Conservation (phyloP, 352 stramenopile species). For the Blastocystis sp. region DNA sequence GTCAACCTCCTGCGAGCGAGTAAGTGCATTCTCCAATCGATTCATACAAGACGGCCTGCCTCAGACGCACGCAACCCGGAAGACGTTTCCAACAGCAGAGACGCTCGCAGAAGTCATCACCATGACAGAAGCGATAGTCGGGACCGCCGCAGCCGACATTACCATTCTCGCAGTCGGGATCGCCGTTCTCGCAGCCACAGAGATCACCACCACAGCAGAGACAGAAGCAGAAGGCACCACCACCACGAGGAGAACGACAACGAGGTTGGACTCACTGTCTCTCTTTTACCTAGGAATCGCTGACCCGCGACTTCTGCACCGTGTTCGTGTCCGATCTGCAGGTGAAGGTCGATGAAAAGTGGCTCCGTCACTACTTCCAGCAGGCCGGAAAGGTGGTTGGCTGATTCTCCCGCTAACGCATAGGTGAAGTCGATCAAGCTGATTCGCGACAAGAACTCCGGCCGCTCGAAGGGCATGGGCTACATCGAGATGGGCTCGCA, state of each 20-base stretch:
- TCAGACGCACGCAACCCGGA: not conserved
- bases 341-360: conserved; percentile 68
- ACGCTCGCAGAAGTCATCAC: conserved; percentile 4
- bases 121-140: conserved; percentile 25
- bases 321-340: conserved; percentile 64
- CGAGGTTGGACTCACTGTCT: not conserved
- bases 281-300: conserved; percentile 26
- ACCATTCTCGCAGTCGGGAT: conserved; percentile 3
- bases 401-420: not conserved
- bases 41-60: too few species aligned
- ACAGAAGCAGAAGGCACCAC: not conserved
- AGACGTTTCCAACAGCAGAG: not conserved
- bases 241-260: not conserved
- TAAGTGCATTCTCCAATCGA: too few species aligned
- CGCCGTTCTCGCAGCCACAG: not conserved
- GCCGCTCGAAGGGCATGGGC: conserved; percentile 62
- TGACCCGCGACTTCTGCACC: conserved; percentile 58
- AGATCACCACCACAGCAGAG: not conserved
- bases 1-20: too few species aligned
- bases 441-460: conserved; percentile 49
- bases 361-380: conserved; percentile 64
- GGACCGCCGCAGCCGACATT: not conserved
- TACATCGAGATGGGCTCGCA: conserved; percentile 66
- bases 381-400: conserved; percentile 34
- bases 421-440: conserved; percentile 56